Base-by-base conservation (phyloP, 2,329 filamentous ascomycete species). In the Diaporthe velutina region DNA sequence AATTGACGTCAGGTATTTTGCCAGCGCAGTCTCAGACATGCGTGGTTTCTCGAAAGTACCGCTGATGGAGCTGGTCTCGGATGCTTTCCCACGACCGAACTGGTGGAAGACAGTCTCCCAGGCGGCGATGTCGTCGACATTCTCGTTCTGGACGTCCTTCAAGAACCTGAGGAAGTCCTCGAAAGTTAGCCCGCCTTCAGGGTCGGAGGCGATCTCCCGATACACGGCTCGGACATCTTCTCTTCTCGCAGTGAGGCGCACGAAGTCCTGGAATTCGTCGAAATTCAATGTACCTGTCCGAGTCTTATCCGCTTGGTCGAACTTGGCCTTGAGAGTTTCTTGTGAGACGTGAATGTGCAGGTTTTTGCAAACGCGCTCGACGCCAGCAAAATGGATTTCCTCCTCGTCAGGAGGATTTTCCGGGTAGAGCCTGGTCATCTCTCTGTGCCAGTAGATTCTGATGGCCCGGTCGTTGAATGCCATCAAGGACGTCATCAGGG, bases 311-410 rank as follows among this genome's bases (percentile, higher is more conserved):
- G 94, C 94, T 75, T 91, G 88, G 73, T 90, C 87, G 79, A 98
- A 98, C 79, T 93, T 94, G 42, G 89, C 87, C 73, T 90, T 91
- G 6, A 98, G 87, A 60, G 94, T 93, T 72, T 91, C 90, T 76
- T 93, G 91, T 2, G 95, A 94, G 80, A 94, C 95, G 83, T 98
- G 96, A 79, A 99, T 98, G 82, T 98, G 96, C 61, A 98, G 87
- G 80, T 93, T 96, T 75, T 94, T 93, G 84, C 97, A 98, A 19
- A 98, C 89, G 75, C 93, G 92, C 81, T 96, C 93, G 40, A 98
- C 93, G 15, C 94, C 94, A 22, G 89, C 88, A 71, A 98, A 91
- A 78, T 96, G 93, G 70, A 98, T 91, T 71, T 90, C 90, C 79
- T 95, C 93, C 9, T 93, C 90, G 15, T 66, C 66, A 38, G 91